These are phyloP conservation scores for Bothriochloa decipiens DNA, from an alignment of 176 grass and related monocot genomes.

Conservation along the genomic window DNA sequence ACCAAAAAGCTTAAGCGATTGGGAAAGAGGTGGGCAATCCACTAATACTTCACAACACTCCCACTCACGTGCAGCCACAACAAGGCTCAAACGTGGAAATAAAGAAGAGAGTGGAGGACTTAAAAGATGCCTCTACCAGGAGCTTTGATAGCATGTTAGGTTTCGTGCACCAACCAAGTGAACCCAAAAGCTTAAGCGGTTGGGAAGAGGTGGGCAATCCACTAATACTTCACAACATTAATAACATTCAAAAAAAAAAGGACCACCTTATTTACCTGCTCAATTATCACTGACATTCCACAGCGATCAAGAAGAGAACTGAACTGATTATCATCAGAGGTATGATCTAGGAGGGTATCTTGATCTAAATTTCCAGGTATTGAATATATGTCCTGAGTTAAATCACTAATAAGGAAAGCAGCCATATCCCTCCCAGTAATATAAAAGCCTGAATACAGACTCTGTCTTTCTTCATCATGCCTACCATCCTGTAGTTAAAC, in stretches of 20 bases:
- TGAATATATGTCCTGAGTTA: constrained; percentile 46
- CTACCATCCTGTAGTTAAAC: constrained; percentile 60
- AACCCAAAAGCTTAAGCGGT: too few relatives aligned
- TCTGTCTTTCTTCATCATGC: constrained; percentile 70
- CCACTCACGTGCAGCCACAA: too few relatives aligned
- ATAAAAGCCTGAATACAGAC: constrained; percentile 90
- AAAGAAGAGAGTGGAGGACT: too few relatives aligned
- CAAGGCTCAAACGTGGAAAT: too few relatives aligned
- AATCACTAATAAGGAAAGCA: constrained; percentile 75
- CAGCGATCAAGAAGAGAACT: constrained; percentile 96
- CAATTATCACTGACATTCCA: constrained; percentile 90
- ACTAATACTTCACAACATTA: too few relatives aligned
- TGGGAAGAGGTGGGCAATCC: too few relatives aligned
- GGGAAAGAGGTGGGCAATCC: too few relatives aligned
- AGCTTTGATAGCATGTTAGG: too few relatives aligned
- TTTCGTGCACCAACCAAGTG: too few relatives aligned
- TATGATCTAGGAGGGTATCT: constrained; percentile 35
- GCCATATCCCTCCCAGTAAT: constrained; percentile 96
- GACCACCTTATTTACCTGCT: constrained; percentile 63
- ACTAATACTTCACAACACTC: too few relatives aligned
- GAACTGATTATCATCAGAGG: constrained; percentile 47
- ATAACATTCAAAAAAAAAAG: neutral
- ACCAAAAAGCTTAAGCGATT: too few relatives aligned
- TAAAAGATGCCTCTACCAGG: too few relatives aligned
- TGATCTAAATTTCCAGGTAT: constrained; percentile 46